phyloP scores from a whole-genome alignment of 2,329 filamentous ascomycete genomes.

The Malbranchea zuffiana region DNA sequence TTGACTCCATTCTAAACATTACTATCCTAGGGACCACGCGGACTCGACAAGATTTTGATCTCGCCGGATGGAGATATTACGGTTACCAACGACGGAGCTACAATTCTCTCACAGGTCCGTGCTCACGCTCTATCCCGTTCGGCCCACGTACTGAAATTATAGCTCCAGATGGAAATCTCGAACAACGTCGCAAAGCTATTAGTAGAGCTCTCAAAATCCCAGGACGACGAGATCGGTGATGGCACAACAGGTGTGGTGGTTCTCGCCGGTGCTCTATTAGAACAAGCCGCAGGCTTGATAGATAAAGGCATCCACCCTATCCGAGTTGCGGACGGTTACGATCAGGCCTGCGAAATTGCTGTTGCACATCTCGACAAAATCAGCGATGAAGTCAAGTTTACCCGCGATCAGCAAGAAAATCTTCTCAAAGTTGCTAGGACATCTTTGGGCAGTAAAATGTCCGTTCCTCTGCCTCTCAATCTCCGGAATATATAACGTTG shows the following conservation, averaged over 20 bases:
- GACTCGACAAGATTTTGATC: slow-evolving; percentile 97
- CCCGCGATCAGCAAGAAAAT: slow-evolving; percentile 67
- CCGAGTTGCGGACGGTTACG: slow-evolving; percentile 94
- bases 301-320: slow-evolving; percentile 99
- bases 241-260: slow-evolving; percentile 97
- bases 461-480: slow-evolving; percentile 13
- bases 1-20: not conserved
- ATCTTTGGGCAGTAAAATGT: slow-evolving; percentile 92
- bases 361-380: slow-evolving; percentile 86
- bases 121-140: slow-evolving; percentile 9
- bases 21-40: slow-evolving; percentile 59
- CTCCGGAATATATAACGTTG: slow-evolving; percentile 3
- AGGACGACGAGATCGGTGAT: slow-evolving; percentile 97
- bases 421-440: slow-evolving; percentile 91
- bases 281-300: slow-evolving; percentile 94
- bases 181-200: slow-evolving; percentile 97
- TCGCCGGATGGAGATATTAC: slow-evolving; percentile 98
- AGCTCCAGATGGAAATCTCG: slow-evolving; percentile 79
- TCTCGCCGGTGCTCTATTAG: slow-evolving; percentile 81
- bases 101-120: slow-evolving; percentile 67
- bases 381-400: slow-evolving; percentile 81
- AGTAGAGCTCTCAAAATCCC: slow-evolving; percentile 94
- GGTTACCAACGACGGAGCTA: slow-evolving; percentile 97
- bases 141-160: slow-evolving; percentile 5
- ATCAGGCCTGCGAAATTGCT: slow-evolving; percentile 93